Evolutionary conservation across 805 yeast genomes (phyloP).

Genomic region (Saccharomycopsis javanensis): DNA sequence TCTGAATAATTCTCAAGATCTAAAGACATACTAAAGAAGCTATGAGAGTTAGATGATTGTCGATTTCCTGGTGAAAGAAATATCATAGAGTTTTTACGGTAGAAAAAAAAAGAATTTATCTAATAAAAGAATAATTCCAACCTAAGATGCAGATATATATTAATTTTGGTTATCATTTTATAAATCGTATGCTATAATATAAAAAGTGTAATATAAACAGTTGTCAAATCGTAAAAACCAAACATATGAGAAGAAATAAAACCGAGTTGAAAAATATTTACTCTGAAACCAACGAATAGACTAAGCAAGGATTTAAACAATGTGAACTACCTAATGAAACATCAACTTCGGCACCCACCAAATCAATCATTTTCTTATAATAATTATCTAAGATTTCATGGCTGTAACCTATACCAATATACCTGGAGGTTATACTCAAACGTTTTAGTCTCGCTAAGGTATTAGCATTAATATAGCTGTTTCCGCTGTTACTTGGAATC

Average conservation of each 20-base stretch:
- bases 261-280: neutral
- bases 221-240: neutral
- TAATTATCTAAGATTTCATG: slow-evolving; percentile 38
- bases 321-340: neutral
- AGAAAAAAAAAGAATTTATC: too few species aligned
- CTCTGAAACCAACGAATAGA: neutral
- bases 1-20: too few species aligned
- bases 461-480: neutral
- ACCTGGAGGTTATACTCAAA: neutral
- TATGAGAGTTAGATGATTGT: too few species aligned
- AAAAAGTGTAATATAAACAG: neutral
- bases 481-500: neutral
- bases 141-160: neutral
- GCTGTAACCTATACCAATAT: slow-evolving; percentile 26
- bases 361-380: slow-evolving; percentile 38
- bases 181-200: neutral
- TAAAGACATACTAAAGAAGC: too few species aligned
- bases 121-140: neutral
- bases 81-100: too few species aligned
- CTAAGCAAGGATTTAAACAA: neutral
- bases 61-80: too few species aligned
- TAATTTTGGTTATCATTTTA: neutral
- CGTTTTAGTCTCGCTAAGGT: neutral
- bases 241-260: neutral
- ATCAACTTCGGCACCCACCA: slow-evolving; percentile 33